phyloP scores from a whole-genome alignment of 2,329 filamentous ascomycete genomes.

The Diplodia sapinea region DNA sequence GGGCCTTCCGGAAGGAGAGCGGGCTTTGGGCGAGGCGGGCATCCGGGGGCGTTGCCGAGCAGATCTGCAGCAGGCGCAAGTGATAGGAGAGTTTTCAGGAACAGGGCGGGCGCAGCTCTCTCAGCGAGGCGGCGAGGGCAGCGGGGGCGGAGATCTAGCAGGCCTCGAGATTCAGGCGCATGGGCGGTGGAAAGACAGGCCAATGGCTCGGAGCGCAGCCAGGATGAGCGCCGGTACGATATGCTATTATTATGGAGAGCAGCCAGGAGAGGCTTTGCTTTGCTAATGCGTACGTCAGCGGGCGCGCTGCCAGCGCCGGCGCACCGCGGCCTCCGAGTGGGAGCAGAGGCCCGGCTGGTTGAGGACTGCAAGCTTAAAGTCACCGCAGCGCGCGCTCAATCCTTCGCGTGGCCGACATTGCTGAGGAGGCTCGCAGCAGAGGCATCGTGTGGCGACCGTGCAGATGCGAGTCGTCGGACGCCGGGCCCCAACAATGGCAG shows the following conservation, averaged over 20 bases:
- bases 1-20: slow-evolving; percentile 20
- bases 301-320: background rate
- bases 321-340: slow-evolving; percentile 29
- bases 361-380: slow-evolving; percentile 27
- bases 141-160: slow-evolving; percentile 22
- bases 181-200: slow-evolving; percentile 13
- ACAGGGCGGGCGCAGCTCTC: slow-evolving; percentile 21
- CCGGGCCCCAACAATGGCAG: slow-evolving; percentile 3
- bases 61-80: slow-evolving; percentile 15
- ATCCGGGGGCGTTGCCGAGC: slow-evolving; percentile 22
- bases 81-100: slow-evolving; percentile 27
- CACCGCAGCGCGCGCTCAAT: slow-evolving; percentile 24
- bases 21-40: slow-evolving; percentile 11
- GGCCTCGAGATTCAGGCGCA: slow-evolving; percentile 27
- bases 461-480: background rate
- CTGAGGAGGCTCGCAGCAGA: background rate
- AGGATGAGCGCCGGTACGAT: slow-evolving; percentile 16
- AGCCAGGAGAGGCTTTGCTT: slow-evolving; percentile 25
- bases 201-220: slow-evolving; percentile 8
- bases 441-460: slow-evolving; percentile 26
- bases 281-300: slow-evolving; percentile 31
- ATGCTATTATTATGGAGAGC: slow-evolving; percentile 26
- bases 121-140: background rate
- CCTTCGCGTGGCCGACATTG: slow-evolving; percentile 17
- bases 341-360: slow-evolving; percentile 2